Percentiles rank a stretch among this genome's conserved stretches.
Evolutionary conservation across 352 stramenopile genomes (phyloP).

Genomic region (Stramenopiles sp.): DNA sequence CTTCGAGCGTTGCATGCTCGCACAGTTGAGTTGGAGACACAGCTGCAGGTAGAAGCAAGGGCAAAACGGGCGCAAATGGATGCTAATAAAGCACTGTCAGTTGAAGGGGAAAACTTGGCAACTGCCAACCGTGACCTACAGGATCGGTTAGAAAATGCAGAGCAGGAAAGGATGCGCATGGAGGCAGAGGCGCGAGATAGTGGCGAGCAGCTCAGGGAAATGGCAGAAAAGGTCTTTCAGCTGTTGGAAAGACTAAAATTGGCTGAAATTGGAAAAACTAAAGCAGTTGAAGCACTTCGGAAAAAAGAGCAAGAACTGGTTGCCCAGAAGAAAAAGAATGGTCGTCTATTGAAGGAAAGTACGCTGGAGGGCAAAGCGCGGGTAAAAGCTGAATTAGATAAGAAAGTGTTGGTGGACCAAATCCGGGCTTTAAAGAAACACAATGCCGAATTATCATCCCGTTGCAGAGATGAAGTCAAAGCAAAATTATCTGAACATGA

Average conservation of each 20-base stretch:
- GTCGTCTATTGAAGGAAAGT: conserved; percentile 69
- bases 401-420: conserved; percentile 77
- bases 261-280: conserved; percentile 81
- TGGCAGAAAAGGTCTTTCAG: conserved; percentile 90
- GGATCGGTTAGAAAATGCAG: conserved; percentile 57
- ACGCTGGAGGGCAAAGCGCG: conserved; percentile 70
- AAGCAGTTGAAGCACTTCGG: conserved; percentile 73
- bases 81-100: conserved; percentile 33
- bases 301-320: conserved; percentile 82
- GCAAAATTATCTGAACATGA: conserved; percentile 69
- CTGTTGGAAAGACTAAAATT: conserved; percentile 82
- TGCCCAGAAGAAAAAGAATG: conserved; percentile 78
- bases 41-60: conserved; percentile 76
- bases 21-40: conserved; percentile 73
- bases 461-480: conserved; percentile 71
- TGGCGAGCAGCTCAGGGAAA: conserved; percentile 79
- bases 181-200: conserved; percentile 79
- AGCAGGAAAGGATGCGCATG: conserved; percentile 75
- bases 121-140: conserved; percentile 64
- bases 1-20: conserved; percentile 57
- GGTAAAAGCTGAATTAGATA: conserved; percentile 77
- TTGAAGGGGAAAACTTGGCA: conserved; percentile 33
- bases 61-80: conserved; percentile 70
- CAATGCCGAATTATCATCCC: conserved; percentile 67
- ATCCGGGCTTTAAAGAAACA: conserved; percentile 80